These are phyloP conservation scores for Colletotrichum gloeosporioides DNA, from an alignment of 2,329 filamentous ascomycete genomes.

Conservation along the genomic window DNA sequence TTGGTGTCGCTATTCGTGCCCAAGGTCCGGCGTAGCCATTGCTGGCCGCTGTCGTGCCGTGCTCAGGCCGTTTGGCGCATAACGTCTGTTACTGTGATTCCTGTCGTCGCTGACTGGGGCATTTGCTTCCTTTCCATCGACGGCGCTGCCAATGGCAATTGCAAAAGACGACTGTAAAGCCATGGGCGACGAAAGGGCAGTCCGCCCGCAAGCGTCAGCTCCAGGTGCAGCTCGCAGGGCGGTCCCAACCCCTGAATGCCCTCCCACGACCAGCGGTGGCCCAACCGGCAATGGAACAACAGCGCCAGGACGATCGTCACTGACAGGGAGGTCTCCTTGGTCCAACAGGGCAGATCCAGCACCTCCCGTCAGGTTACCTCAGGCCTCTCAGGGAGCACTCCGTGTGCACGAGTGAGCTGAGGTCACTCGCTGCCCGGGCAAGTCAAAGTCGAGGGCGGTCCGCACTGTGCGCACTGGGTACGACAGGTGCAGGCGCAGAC, in stretches of 20 bases:
- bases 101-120: neutral
- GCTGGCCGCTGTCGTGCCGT: neutral
- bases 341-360: neutral
- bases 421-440: neutral
- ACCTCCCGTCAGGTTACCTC: neutral
- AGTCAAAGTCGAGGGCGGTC: neutral
- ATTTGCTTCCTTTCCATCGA: neutral
- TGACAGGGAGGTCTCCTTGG: neutral
- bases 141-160: neutral
- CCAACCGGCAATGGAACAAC: neutral
- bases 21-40: neutral
- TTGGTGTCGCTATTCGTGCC: neutral
- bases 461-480: neutral
- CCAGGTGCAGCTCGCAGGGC: slow-evolving; percentile 4
- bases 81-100: neutral
- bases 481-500: neutral
- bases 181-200: neutral
- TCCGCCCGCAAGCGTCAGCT: neutral
- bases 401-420: neutral
- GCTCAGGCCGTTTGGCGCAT: neutral
- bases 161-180: neutral
- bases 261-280: neutral
- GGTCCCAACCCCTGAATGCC: slow-evolving; percentile 10
- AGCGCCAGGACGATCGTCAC: slow-evolving; percentile 11
- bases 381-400: neutral